A percentile compares a stretch with the other conserved stretches of the same genome.
Evolutionary conservation across 768 basidiomycete species (phyloP).

Genomic region (Boletus pseudopeckii): DNA sequence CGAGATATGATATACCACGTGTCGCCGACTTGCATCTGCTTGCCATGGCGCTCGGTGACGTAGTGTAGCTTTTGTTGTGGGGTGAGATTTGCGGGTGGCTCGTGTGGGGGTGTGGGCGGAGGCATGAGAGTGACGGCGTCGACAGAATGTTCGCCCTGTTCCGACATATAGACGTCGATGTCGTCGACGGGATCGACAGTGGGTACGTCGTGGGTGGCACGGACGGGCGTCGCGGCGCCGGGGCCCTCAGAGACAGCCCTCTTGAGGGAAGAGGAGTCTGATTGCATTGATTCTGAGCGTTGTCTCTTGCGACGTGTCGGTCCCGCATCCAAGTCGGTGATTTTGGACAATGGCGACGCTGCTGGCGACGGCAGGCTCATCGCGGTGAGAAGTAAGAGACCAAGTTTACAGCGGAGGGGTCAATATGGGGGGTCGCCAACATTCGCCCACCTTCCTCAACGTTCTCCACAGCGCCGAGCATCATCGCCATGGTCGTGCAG

Average conservation of each 20-base stretch:
- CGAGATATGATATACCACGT: conserved; percentile 76
- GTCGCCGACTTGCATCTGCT: conserved; percentile 59
- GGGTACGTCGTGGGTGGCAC: conserved; percentile 20
- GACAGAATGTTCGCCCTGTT: conserved; percentile 44
- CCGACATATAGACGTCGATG: conserved; percentile 67
- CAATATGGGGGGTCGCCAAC: conserved; percentile 9
- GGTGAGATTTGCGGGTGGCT: conserved; percentile 27
- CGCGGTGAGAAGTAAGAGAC: conserved; percentile 11
- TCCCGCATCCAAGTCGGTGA: conserved; percentile 34
- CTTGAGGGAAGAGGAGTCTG: conserved; percentile 73
- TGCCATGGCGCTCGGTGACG: conserved; percentile 45
- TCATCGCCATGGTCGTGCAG: background rate
- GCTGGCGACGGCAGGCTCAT: conserved; percentile 45
- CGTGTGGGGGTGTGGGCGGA: conserved; percentile 26
- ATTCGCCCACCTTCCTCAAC: background rate
- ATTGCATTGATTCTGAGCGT: conserved; percentile 73
- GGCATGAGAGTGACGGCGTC: conserved; percentile 18
- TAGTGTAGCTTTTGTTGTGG: conserved; percentile 47
- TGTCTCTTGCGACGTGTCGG: conserved; percentile 57
- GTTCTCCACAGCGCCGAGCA: background rate
- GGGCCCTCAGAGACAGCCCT: conserved; percentile 72
- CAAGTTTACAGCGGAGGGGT: background rate
- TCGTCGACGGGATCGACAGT: conserved; percentile 38
- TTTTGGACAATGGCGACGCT: conserved; percentile 42
- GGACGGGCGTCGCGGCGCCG: conserved; percentile 37